Evolutionary conservation across 257 asterid species (phyloP).

Genomic region (Solanum tarijense): DNA sequence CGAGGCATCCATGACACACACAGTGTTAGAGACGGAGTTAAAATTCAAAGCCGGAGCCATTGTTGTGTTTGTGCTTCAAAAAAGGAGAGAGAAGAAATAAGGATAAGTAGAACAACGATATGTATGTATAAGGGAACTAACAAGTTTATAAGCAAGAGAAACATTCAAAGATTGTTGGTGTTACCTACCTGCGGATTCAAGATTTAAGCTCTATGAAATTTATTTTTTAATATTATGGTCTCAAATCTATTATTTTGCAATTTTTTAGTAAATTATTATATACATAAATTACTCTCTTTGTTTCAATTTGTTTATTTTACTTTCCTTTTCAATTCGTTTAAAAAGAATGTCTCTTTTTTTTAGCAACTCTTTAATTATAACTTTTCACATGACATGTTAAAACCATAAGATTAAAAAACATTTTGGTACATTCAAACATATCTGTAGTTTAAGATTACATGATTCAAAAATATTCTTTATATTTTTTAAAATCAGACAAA

Average conservation of each 20-base stretch:
- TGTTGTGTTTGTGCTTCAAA: background rate
- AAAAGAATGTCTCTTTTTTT: background rate
- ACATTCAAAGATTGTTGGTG: background rate
- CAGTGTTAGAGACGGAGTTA: constrained; percentile 9
- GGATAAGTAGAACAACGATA: background rate
- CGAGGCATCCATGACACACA: constrained; percentile 89
- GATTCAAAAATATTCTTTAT: background rate
- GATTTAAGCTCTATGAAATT: background rate
- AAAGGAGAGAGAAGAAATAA: background rate
- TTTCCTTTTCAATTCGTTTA: background rate
- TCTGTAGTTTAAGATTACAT: background rate
- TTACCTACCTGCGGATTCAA: background rate
- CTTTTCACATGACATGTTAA: background rate
- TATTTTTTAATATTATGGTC: background rate
- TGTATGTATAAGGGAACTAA: background rate
- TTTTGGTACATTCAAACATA: background rate
- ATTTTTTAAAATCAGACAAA: background rate
- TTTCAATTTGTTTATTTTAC: background rate
- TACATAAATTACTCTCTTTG: background rate
- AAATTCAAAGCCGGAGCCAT: background rate
- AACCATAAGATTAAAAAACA: background rate
- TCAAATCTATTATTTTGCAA: background rate
- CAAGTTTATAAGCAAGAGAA: background rate
- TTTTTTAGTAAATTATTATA: background rate
- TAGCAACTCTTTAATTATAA: background rate